Conservation (phyloP, 371 early-diverging fungal species). For the Mucor sp. region DNA sequence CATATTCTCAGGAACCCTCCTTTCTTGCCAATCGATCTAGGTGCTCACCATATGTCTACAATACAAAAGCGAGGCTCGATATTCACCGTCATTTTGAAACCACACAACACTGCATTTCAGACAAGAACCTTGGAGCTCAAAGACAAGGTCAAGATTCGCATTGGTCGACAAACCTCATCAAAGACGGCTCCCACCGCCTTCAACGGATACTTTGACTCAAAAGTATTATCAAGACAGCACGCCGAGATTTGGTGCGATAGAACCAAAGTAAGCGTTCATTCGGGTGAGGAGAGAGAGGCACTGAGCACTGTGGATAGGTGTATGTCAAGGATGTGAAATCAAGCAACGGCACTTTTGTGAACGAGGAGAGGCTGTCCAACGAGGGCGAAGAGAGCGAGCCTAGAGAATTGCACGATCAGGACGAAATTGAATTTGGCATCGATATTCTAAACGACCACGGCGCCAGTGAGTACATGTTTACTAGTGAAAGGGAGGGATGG, state of each 20-base stretch:
- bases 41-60: constrained; percentile 2
- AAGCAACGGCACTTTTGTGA: constrained; percentile 89
- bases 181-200: constrained; percentile 64
- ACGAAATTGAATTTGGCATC: constrained; percentile 85
- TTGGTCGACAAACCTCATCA: constrained; percentile 76
- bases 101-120: constrained; percentile 62
- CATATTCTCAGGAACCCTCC: not conserved
- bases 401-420: constrained; percentile 62
- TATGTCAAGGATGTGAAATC: constrained; percentile 80
- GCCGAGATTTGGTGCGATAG: constrained; percentile 80
- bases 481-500: not conserved
- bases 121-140: constrained; percentile 68
- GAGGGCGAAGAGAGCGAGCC: constrained; percentile 72
- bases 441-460: constrained; percentile 77
- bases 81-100: constrained; percentile 56
- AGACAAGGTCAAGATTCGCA: constrained; percentile 56
- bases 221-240: constrained; percentile 82
- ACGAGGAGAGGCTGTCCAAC: constrained; percentile 71
- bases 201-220: constrained; percentile 88
- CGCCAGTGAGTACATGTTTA: constrained; percentile 22
- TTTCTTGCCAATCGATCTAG: not conserved
- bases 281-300: not conserved
- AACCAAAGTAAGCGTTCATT: constrained; percentile 57
- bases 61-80: constrained; percentile 2
- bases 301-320: constrained; percentile 38